A percentile compares a stretch with the other conserved stretches of the same genome.
Evolutionary conservation across 495 filamentous ascomycete species (phyloP).

Genomic region (Penicillium nucicola): DNA sequence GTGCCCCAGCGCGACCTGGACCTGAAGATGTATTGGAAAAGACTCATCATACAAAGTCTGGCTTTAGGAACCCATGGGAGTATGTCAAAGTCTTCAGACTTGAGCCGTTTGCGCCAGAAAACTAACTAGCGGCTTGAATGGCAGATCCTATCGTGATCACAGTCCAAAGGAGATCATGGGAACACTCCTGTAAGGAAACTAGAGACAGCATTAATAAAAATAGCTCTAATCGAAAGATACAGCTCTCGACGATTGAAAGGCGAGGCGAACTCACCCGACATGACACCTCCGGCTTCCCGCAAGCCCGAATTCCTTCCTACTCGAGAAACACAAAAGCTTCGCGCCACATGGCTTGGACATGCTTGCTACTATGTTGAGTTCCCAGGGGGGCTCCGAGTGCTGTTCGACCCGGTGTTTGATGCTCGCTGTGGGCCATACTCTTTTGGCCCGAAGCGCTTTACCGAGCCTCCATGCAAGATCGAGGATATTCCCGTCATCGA

Average conservation of each 20-base stretch:
- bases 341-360: conserved; percentile 96
- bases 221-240: not conserved
- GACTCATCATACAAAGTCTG: conserved; percentile 55
- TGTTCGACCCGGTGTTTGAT: conserved; percentile 96
- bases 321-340: conserved; percentile 57
- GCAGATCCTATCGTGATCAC: conserved; percentile 36
- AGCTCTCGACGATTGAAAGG: conserved; percentile 52
- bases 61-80: conserved; percentile 63
- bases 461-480: conserved; percentile 72
- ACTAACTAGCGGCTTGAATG: conserved; percentile 12
- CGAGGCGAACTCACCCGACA: conserved; percentile 56
- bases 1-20: conserved; percentile 36
- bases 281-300: conserved; percentile 62
- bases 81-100: conserved; percentile 14
- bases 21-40: conserved; percentile 55
- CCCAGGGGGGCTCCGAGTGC: conserved; percentile 77
- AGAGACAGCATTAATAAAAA: not conserved
- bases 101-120: not conserved
- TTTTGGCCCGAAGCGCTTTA: conserved; percentile 77
- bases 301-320: conserved; percentile 67
- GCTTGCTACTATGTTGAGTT: conserved; percentile 95
- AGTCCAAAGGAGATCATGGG: conserved; percentile 9
- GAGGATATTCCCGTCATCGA: conserved; percentile 81
- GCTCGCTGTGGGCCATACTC: conserved; percentile 77
- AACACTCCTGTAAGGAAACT: conserved; percentile 22